Base-by-base conservation (phyloP, 768 basidiomycete genomes). In the Kwoniella dejecticola region DNA sequence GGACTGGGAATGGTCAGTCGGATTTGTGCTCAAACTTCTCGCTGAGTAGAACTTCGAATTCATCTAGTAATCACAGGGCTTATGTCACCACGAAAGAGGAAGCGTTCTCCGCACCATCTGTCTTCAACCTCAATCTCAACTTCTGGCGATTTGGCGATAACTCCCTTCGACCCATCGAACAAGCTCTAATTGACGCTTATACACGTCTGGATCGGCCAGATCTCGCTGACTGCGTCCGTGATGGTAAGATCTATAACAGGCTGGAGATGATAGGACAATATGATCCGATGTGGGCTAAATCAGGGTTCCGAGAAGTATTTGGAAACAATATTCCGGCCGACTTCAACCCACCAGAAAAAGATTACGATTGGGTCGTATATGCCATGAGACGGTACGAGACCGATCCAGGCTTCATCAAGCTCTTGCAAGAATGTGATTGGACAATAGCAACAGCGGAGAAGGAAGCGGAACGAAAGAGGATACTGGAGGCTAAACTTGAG, bases 1-100 rank as follows among this genome's bases (percentile, higher is more conserved):
- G 27, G 70, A 79, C 47, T 78, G 77, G 77, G 77, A 79, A 48
- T 70, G 63, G 63, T 63, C 33, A 52, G 55, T 63, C 47, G 63
- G 17, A 55, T 64, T 24, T 45, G 58, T 66, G 73, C 40, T 31
- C 62, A 12, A 53, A 63, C 15, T 63, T 78, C 40, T 69, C 76
- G 30, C 63, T 75, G n/a, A n/a, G n/a, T n/a, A n/a, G n/a, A n/a
- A n/a, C n/a, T n/a, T 48, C 72, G 76, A 75, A 77, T 77, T n/a
- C n/a, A n/a, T n/a, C n/a, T n/a, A n/a, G n/a, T n/a, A n/a, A 44
- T 68, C 8, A 26, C 33, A 62, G 61, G 53, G 53, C 61, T 1
- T 45, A 42, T 40, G 46, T 38, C 0, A 57, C 61, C 0, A 49
- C 53, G 26, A 62, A 62, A 31, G 21, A 36, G 11, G 46, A 62